Conservation (phyloP, 805 yeast species). For the Komagataella pastoris region DNA sequence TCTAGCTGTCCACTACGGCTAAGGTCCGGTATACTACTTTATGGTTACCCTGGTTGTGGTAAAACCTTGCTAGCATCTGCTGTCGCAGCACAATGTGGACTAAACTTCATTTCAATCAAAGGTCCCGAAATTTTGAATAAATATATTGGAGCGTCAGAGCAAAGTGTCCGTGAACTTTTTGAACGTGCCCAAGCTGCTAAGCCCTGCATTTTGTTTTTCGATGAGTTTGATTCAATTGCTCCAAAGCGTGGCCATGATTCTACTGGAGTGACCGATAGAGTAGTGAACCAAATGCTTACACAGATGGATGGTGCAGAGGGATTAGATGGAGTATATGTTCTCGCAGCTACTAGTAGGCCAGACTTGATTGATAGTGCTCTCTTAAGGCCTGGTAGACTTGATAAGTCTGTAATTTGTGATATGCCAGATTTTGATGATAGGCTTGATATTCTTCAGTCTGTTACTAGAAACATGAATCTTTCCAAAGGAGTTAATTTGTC, state of each 20-base stretch:
- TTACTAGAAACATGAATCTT: constrained; percentile 49
- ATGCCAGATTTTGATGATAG: constrained; percentile 67
- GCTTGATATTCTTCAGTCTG: constrained; percentile 51
- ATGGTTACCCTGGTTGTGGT: constrained; percentile 98
- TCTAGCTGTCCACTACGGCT: constrained; percentile 75
- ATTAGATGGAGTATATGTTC: constrained; percentile 86
- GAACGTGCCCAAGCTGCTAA: constrained; percentile 92
- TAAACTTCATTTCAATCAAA: constrained; percentile 84
- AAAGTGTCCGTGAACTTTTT: constrained; percentile 82
- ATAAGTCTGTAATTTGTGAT: constrained; percentile 82
- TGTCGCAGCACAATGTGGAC: constrained; percentile 85
- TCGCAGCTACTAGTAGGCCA: constrained; percentile 94
- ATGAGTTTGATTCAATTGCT: constrained; percentile 93
- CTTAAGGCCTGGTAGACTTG: constrained; percentile 91
- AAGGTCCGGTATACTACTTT: constrained; percentile 79
- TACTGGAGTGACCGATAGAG: constrained; percentile 95
- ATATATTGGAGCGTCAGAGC: constrained; percentile 96
- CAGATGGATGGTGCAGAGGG: constrained; percentile 99
- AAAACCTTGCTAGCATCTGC: constrained; percentile 89
- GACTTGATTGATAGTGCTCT: constrained; percentile 92
- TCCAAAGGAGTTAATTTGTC: constrained; percentile 35
- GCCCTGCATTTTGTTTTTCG: constrained; percentile 87
- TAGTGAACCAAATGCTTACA: constrained; percentile 91
- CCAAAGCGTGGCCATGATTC: constrained; percentile 98
- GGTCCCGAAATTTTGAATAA: constrained; percentile 94